Base-by-base conservation (phyloP, 1,284 basidiomycete species). In the Sporisorium exsertum region DNA sequence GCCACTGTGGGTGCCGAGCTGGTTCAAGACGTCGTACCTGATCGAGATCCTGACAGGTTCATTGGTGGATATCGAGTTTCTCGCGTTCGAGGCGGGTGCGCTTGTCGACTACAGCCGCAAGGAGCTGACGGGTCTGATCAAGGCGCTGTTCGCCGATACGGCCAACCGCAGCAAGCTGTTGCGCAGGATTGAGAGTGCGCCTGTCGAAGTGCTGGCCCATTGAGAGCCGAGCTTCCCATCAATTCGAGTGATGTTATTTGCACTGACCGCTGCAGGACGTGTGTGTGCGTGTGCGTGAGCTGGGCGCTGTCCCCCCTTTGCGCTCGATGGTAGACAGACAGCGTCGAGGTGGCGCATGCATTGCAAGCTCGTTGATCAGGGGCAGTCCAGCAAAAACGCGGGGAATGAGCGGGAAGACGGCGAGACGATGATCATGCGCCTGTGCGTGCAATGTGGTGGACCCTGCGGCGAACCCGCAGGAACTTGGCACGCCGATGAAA, bases 31-130 rank as follows among this genome's bases (percentile, higher is more conserved):
- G n/a, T 72, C 77, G 42, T 84, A 84, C 37, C 69, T 84, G 27
- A 68, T 79, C 29, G 83, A 84, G 64, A 81, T 84, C 27, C 72
- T 84, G 13, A 81, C 79, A 2, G 81, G 74, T 6, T 80, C 80
- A 20, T 58, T 87, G 81, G 86, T 84, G 35, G 96, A 99, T 86
- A 92, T 99, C 59, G 92, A 92, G 32, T 97, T 95, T 86, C 89
- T 99, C 16, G 94, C 77, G 5, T 81, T 95, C 83, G 93, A 96
- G 77, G 91, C 93, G 74, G 94, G 94, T 2, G 92, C 94, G 3
- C 87, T 99, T 72, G 91, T 96, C 35, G 96, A 99, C 86, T 99
- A 96, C 84, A 90, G 91, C 61, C 88, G 91, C 3, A 90, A 92
- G 33, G 95, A 98, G 86, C 88, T 99, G 2, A 90, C 91, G 33